A percentile compares a stretch with the other conserved stretches of the same genome.
These are phyloP conservation scores for Ambrosiella cleistominuta DNA, from an alignment of 2,329 filamentous ascomycete species.

Conservation along the genomic window DNA sequence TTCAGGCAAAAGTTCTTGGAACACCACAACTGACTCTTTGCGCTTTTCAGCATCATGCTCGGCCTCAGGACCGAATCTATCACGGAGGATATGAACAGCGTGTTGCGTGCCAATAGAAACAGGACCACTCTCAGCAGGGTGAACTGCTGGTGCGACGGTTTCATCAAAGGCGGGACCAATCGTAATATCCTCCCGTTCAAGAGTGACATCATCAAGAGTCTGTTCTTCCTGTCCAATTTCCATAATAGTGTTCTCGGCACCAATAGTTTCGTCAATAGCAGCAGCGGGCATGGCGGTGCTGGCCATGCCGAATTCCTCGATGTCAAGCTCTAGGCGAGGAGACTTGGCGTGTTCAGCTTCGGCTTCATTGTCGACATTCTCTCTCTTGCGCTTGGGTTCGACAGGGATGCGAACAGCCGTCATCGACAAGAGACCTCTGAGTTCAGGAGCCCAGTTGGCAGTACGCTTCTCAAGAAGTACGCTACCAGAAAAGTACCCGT, in stretches of 20 bases:
- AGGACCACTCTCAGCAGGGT: slow-evolving; percentile 68
- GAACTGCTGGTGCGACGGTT: slow-evolving; percentile 55
- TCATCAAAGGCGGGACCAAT: slow-evolving; percentile 54
- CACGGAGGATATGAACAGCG: slow-evolving; percentile 83
- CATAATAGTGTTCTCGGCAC: slow-evolving; percentile 42
- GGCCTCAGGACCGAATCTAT: slow-evolving; percentile 62
- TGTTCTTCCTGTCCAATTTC: slow-evolving; percentile 47
- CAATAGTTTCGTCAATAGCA: slow-evolving; percentile 32
- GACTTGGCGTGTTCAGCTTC: slow-evolving; percentile 53
- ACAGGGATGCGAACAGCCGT: slow-evolving; percentile 59
- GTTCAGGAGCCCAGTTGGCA: slow-evolving; percentile 74
- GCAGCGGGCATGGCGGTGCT: slow-evolving; percentile 17
- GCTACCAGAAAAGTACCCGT: slow-evolving; percentile 72
- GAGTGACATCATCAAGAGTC: slow-evolving; percentile 29
- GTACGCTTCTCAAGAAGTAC: slow-evolving; percentile 68
- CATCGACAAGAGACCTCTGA: slow-evolving; percentile 79
- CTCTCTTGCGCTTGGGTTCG: slow-evolving; percentile 85
- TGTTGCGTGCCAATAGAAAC: slow-evolving; percentile 87
- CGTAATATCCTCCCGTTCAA: slow-evolving; percentile 26
- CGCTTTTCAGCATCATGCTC: slow-evolving; percentile 53
- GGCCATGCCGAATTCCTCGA: slow-evolving; percentile 33
- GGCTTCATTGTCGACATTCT: slow-evolving; percentile 69
- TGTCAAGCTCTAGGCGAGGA: slow-evolving; percentile 50
- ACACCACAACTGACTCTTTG: slow-evolving; percentile 60
- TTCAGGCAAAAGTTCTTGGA: slow-evolving; percentile 83